Evolutionary conservation across 1,284 basidiomycete genomes (phyloP).

Genomic region (Ceratobasidium sp.): DNA sequence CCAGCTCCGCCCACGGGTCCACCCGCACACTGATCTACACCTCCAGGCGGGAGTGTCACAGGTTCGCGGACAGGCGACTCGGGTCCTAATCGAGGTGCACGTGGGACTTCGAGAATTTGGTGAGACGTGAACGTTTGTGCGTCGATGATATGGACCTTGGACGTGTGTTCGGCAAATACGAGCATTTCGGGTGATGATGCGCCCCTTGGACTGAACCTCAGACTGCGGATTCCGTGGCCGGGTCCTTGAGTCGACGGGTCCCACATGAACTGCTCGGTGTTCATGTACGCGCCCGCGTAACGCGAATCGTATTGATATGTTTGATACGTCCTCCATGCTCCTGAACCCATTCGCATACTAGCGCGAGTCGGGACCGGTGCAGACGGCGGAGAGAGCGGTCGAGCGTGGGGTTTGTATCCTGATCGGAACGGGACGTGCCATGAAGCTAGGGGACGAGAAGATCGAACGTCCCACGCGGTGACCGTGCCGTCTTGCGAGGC

Average conservation of each 20-base stretch:
- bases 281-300: slow-evolving; percentile 31
- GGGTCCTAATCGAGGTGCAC: slow-evolving; percentile 9
- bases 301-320: slow-evolving; percentile 6
- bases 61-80: slow-evolving; percentile 20
- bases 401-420: slow-evolving; percentile 13
- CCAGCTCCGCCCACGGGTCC: neutral
- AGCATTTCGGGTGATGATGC: slow-evolving; percentile 72
- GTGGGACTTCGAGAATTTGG: slow-evolving; percentile 76
- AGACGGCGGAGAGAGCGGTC: neutral
- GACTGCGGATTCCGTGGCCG: slow-evolving; percentile 80
- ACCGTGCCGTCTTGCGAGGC: slow-evolving; percentile 89
- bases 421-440: slow-evolving; percentile 38
- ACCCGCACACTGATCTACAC: neutral
- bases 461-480: slow-evolving; percentile 64
- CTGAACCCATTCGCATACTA: neutral
- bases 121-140: slow-evolving; percentile 84
- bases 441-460: slow-evolving; percentile 53
- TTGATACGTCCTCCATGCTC: slow-evolving; percentile 4
- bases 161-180: slow-evolving; percentile 90
- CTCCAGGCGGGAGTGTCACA: slow-evolving; percentile 8
- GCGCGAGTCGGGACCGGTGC: neutral
- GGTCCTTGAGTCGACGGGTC: slow-evolving; percentile 64
- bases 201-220: slow-evolving; percentile 78
- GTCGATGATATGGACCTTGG: slow-evolving; percentile 80
- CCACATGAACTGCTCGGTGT: slow-evolving; percentile 46